phyloP scores from a whole-genome alignment of 1,284 basidiomycete genomes.

The Pulveroboletus sp. region DNA sequence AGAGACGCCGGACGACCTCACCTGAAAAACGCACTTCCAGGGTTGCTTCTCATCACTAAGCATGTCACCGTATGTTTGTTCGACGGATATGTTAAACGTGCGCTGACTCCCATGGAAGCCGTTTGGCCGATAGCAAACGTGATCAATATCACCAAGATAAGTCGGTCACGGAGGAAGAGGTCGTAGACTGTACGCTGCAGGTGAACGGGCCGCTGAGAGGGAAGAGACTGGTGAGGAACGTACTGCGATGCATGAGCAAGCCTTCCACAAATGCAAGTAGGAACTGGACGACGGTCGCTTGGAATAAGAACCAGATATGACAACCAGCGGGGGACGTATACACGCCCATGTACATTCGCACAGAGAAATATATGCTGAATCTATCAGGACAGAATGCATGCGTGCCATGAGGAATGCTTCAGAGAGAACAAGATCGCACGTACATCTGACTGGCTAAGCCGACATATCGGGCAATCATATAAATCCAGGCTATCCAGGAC shows the following conservation, averaged over 20 bases:
- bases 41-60: constrained; percentile 16
- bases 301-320: constrained; percentile 22
- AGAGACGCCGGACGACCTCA: not conserved
- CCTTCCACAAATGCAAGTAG: constrained; percentile 13
- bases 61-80: constrained; percentile 21
- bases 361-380: constrained; percentile 21
- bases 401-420: not conserved
- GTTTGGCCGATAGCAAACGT: constrained; percentile 12
- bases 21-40: constrained; percentile 23
- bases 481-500: constrained; percentile 13
- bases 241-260: constrained; percentile 22
- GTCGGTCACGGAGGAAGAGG: constrained; percentile 9
- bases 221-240: not conserved
- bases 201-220: not conserved
- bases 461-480: constrained; percentile 16
- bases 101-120: constrained; percentile 24
- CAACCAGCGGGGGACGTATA: constrained; percentile 11
- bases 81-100: constrained; percentile 9
- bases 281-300: constrained; percentile 19
- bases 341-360: constrained; percentile 20
- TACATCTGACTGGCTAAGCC: constrained; percentile 25
- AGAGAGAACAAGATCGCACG: not conserved
- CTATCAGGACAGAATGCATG: not conserved
- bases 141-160: constrained; percentile 9
- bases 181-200: constrained; percentile 13